phyloP scores from a whole-genome alignment of 805 yeast genomes.

The Citeromyces nyonsensis region DNA sequence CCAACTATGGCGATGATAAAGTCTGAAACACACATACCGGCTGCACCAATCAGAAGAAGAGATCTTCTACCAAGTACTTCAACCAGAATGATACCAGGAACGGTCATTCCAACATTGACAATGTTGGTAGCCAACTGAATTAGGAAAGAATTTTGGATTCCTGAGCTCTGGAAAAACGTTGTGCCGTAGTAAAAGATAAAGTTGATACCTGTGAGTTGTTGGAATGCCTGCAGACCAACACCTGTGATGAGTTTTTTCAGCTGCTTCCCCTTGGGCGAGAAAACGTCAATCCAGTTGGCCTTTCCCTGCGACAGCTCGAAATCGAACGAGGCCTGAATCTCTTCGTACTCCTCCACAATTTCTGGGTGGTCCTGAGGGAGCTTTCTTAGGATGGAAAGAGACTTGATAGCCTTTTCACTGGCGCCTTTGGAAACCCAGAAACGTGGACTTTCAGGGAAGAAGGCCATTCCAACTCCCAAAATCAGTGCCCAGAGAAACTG shows the following conservation, averaged over 20 bases:
- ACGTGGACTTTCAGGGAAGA: conserved; percentile 70
- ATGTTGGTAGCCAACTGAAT: conserved; percentile 36
- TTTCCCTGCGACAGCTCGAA: conserved; percentile 21
- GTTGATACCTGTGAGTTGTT: conserved; percentile 69
- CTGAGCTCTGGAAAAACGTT: conserved; percentile 40
- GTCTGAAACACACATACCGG: conserved; percentile 35
- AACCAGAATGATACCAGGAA: conserved; percentile 36
- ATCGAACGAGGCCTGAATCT: conserved; percentile 34
- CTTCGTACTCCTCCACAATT: conserved; percentile 31
- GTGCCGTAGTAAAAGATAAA: conserved; percentile 67
- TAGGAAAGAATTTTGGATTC: conserved; percentile 30
- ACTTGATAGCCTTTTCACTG: conserved; percentile 37
- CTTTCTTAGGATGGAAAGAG: conserved; percentile 39
- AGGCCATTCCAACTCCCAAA: conserved; percentile 42
- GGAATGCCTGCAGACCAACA: conserved; percentile 31
- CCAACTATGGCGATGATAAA: conserved; percentile 36
- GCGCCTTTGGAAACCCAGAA: conserved; percentile 43
- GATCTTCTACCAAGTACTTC: conserved; percentile 47
- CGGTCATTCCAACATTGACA: conserved; percentile 34
- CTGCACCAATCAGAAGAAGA: conserved; percentile 30
- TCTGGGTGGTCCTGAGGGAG: conserved; percentile 28
- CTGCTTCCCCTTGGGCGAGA: conserved; percentile 28
- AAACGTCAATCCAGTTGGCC: conserved; percentile 25
- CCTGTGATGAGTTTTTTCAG: conserved; percentile 27
- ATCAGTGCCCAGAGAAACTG: conserved; percentile 59